These are phyloP conservation scores for Diaporthe sp. DNA, from an alignment of 2,329 filamentous ascomycete genomes.

Conservation along the genomic window DNA sequence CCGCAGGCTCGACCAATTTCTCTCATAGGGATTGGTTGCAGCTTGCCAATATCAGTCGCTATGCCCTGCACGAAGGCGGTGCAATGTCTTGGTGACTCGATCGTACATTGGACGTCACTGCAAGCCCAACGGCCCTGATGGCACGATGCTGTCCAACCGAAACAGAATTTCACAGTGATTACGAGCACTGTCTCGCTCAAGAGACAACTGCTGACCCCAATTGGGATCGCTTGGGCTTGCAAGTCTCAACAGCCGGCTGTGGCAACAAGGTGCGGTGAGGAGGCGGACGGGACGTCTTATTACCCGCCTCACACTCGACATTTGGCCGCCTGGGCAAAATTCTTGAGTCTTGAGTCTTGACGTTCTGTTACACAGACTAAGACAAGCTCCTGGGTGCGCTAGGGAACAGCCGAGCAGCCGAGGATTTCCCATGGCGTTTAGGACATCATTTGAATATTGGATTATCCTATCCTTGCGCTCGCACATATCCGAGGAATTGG, in stretches of 20 bases:
- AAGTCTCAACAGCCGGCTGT: conserved; percentile 16
- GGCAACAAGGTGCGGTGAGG: conserved; percentile 6
- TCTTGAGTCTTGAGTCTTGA: conserved; percentile 14
- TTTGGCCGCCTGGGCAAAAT: not conserved
- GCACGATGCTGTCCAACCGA: conserved; percentile 28
- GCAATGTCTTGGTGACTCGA: conserved; percentile 19
- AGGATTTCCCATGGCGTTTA: not conserved
- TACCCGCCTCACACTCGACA: not conserved
- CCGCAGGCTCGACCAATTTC: not conserved
- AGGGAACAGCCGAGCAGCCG: conserved; percentile 12
- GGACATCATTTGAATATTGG: not conserved
- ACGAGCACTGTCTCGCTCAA: conserved; percentile 34
- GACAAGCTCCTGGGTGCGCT: conserved; percentile 12
- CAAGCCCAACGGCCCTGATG: not conserved
- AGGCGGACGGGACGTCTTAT: conserved; percentile 14
- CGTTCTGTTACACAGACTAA: conserved; percentile 33
- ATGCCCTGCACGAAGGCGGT: not conserved
- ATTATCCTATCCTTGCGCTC: not conserved
- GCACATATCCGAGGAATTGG: not conserved
- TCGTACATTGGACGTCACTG: not conserved
- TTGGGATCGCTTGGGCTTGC: conserved; percentile 14
- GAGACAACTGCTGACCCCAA: conserved; percentile 26
- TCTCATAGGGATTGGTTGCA: not conserved
- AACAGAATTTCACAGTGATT: conserved; percentile 27
- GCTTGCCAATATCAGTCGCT: not conserved